Base-by-base conservation (phyloP, 2,329 filamentous ascomycete genomes). In the Phoma sp. region DNA sequence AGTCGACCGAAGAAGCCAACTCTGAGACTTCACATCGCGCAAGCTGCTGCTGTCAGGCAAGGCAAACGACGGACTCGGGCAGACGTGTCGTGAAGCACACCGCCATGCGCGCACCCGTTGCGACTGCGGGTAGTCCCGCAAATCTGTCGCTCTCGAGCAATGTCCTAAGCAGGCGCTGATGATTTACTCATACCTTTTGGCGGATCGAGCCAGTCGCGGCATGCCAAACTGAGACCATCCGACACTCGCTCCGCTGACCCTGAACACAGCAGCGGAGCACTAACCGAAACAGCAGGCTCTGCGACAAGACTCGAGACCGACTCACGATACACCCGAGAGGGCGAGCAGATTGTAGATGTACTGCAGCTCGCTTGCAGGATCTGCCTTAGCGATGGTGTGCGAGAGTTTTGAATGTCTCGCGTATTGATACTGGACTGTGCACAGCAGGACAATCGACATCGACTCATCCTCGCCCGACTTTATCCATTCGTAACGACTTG, bases 331-430 rank as follows among this genome's bases (percentile, higher is more conserved):
- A 29, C 29, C 28, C 23, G 34, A 45, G 39, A 48, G 34, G 45
- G 51, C 51, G 51, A 54, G 21, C 21, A 54, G 51, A 45, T 29
- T 25, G n/a, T 9, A 17, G n/a, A 32, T 23, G 25, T n/a, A 42
- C 25, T 4, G 18, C 42, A 47, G 37, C 53, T 50, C 42, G 42
- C 46, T 50, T 56, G 37, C 42, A 32, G 40, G 5, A 42, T 47
- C 47, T 42, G 25, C 23, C 15, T 47, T 18, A 23, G 33, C 32
- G 48, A 48, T 15, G 21, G 26, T 40, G 30, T 40, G 18, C 5
- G 30, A 12, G 11, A n/a, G 37, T 18, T 25, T 5, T 20, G 14
- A 20, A 12, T 30, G 37, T 50, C 46, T 55, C 47, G 48, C 43
- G 43, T 53, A 28, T 30, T 40, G 38, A 45, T 26, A 48, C 39